Percentiles rank a stretch among this genome's conserved stretches.
phyloP scores from a whole-genome alignment of 345 rosid species.

The Bruguiera gymnorhiza region DNA sequence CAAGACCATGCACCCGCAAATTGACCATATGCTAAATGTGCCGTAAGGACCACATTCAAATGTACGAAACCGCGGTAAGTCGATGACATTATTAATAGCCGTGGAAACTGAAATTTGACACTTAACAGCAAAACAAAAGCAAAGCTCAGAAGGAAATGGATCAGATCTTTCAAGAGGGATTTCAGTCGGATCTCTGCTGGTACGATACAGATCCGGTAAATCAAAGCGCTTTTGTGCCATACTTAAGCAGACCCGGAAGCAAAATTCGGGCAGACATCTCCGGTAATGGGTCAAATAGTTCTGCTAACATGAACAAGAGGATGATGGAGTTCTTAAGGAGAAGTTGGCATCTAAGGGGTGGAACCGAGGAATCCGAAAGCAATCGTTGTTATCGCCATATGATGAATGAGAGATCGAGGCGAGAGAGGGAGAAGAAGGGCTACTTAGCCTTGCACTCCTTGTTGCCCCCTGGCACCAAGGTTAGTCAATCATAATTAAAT shows the following conservation, averaged over 20 bases:
- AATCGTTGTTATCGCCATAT: constrained; percentile 42
- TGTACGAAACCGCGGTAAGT: not conserved
- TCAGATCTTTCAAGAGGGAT: constrained; percentile 18
- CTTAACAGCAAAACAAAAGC: not conserved
- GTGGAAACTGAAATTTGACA: constrained; percentile 11
- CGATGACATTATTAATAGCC: constrained; percentile 11
- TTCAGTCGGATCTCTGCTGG: constrained; percentile 28
- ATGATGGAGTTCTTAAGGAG: constrained; percentile 45
- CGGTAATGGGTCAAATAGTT: not conserved
- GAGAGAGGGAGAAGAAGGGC: constrained; percentile 57
- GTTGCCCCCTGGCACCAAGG: constrained; percentile 64
- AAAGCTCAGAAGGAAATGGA: constrained; percentile 19
- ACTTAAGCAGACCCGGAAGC: constrained; percentile 14
- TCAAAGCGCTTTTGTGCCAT: constrained; percentile 48
- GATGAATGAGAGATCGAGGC: constrained; percentile 68
- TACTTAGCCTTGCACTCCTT: constrained; percentile 52
- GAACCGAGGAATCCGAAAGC: constrained; percentile 24
- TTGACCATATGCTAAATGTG: constrained; percentile 24
- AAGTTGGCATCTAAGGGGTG: constrained; percentile 23
- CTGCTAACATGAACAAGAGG: constrained; percentile 46
- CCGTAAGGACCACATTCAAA: not conserved
- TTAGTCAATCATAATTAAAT: constrained; percentile 4
- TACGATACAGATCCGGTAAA: constrained; percentile 10
- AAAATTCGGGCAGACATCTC: not conserved
- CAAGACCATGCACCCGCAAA: not conserved